Evolutionary conservation across 495 filamentous ascomycete species (phyloP), one percentile per base, ranked within the genome.

Genomic region (Mytilinidion resinicola): DNA sequence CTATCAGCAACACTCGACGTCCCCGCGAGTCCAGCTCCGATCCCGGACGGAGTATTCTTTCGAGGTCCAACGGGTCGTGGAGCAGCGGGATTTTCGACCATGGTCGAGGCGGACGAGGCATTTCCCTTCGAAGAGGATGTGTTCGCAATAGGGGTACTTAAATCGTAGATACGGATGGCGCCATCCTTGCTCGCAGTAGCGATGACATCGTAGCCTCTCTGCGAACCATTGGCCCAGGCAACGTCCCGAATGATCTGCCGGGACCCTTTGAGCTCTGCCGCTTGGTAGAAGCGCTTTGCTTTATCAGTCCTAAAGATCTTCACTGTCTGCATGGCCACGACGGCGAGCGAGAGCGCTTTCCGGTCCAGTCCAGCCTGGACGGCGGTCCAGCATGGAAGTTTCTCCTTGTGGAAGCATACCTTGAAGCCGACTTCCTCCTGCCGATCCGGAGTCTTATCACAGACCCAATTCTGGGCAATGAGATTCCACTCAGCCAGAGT

Each of bases 141-240:
- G 1, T 60, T 60, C 8, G 60, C 58, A 30, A 42, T 60, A 7
- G 57, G 60, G 30, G 89, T 87, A 36, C 82, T 80, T 0, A 99
- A 73, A 67, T 90, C 81, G 63, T 91, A 96, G 5, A 97, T 84
- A 21, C 95, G 81, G 46, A 97, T 79, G 59, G 82, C 83, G 3
- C 93, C 91, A 68, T 99, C 93, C 69, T 91, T 91, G 67, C 89
- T 90, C 0, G 89, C 92, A 34, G 91, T 95, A 6, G 93, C 95
- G 62, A 97, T 80, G 53, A 96, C 77, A 68, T 99, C 92, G 66
- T 86, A 90, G 1, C 91, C 91, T 34, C 91, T 72, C 39, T 88
- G 85, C 63, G 89, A 90, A 14, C 90, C 90, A 51, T 87, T 87
- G 8, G 93, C 91, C 93, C 93, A 99, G 8, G 89, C 84, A 4